Evolutionary conservation across 1,284 basidiomycete species (phyloP).

Genomic region (Moesziomyces parantarcticus): DNA sequence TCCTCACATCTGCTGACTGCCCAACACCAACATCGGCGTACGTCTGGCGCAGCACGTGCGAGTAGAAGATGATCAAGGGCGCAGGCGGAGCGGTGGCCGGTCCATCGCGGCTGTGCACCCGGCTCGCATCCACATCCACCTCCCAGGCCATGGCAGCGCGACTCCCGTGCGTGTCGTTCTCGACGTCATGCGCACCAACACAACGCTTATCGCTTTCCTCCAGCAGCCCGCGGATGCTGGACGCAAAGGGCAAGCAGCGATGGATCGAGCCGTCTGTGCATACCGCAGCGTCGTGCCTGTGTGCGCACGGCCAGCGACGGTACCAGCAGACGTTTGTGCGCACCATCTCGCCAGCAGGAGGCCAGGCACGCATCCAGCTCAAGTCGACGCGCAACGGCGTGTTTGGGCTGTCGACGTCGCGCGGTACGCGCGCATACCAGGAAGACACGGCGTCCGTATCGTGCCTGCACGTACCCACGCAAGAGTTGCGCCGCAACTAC

Average conservation of each 20-base stretch:
- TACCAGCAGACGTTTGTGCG: slow-evolving; percentile 41
- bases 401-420: slow-evolving; percentile 50
- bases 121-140: slow-evolving; percentile 3
- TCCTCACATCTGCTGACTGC: no score
- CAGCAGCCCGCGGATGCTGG: neutral
- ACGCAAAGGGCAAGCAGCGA: slow-evolving; percentile 31
- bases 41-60: neutral
- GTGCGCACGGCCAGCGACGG: slow-evolving; percentile 16
- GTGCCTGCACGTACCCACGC: slow-evolving; percentile 55
- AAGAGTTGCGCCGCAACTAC: slow-evolving; percentile 51
- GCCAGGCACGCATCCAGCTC: slow-evolving; percentile 42
- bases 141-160: neutral
- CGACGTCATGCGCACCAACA: slow-evolving; percentile 1
- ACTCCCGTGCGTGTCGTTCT: slow-evolving; percentile 1
- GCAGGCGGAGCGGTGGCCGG: slow-evolving; percentile 35
- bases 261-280: slow-evolving; percentile 8
- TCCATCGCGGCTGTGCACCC: slow-evolving; percentile 33
- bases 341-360: slow-evolving; percentile 34
- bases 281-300: slow-evolving; percentile 3
- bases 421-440: slow-evolving; percentile 61
- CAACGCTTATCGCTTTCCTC: neutral
- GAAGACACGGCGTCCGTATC: slow-evolving; percentile 63
- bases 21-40: neutral
- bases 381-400: slow-evolving; percentile 43
- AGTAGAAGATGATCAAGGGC: slow-evolving; percentile 27